These are phyloP conservation scores for Miscanthus sacchariflorus DNA, from an alignment of 202 grass and related monocot genomes.

Conservation along the genomic window DNA sequence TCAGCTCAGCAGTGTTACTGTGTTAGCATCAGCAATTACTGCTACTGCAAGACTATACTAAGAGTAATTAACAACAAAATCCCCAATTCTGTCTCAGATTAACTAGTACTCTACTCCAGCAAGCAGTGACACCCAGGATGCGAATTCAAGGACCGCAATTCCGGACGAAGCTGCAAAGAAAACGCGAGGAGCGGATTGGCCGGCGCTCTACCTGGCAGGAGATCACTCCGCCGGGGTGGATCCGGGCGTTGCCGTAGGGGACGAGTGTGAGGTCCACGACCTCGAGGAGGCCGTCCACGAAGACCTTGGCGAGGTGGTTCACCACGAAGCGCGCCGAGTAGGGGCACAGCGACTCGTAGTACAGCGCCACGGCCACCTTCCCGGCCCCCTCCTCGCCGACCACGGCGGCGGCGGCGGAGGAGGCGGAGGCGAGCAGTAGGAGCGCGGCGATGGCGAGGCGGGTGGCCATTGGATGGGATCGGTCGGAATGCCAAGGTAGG, in stretches of 20 bases:
- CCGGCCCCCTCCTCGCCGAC: not conserved
- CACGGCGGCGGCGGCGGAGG: not conserved
- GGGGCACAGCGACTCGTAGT: constrained; percentile 87
- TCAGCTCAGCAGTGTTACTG: constrained; percentile 11
- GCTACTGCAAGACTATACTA: not conserved
- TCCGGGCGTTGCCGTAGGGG: constrained; percentile 81
- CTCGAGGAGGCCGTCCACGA: constrained; percentile 61
- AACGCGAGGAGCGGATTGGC: not conserved
- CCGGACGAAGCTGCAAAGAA: not conserved
- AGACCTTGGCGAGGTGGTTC: constrained; percentile 57
- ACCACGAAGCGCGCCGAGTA: constrained; percentile 68
- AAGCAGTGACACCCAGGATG: not conserved
- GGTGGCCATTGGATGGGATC: constrained; percentile 31
- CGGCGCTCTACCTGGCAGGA: constrained; percentile 66
- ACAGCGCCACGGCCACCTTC: constrained; percentile 71
- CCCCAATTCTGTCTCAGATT: not conserved
- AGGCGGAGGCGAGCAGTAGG: constrained; percentile 36
- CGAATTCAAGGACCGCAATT: not conserved
- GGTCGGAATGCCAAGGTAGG: not conserved
- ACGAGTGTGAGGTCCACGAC: constrained; percentile 63
- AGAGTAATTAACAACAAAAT: not conserved
- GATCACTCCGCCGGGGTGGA: constrained; percentile 53
- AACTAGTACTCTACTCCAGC: not conserved
- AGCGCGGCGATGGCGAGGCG: constrained; percentile 25
- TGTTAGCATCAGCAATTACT: constrained; percentile 12